Evolutionary conservation across 73 alveolate genomes (phyloP).

Genomic region (Paramecium caudatum): DNA sequence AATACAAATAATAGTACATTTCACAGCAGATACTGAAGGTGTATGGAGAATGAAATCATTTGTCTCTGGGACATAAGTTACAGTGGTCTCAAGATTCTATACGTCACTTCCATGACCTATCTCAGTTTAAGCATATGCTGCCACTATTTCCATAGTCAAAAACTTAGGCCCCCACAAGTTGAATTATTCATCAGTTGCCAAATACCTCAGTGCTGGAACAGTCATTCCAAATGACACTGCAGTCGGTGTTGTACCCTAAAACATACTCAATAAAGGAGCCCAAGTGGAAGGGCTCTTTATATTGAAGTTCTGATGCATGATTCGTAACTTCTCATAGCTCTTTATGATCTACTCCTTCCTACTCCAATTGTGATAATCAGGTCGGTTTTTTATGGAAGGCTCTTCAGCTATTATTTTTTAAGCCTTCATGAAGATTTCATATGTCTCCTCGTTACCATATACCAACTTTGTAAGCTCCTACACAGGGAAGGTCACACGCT

Average conservation of each 20-base stretch:
- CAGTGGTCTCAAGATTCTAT: slow-evolving; percentile 84
- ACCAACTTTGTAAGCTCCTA: neutral
- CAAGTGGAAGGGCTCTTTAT: neutral
- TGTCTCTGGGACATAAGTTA: slow-evolving; percentile 80
- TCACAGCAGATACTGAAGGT: slow-evolving; percentile 85
- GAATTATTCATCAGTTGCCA: slow-evolving; percentile 71
- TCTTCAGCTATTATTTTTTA: neutral
- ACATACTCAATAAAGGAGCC: slow-evolving; percentile 4
- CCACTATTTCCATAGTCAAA: slow-evolving; percentile 75
- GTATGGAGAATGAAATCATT: slow-evolving; percentile 85
- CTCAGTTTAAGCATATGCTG: slow-evolving; percentile 89
- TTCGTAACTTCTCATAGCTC: slow-evolving; percentile 9
- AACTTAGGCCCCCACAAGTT: slow-evolving; percentile 72
- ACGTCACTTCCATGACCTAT: slow-evolving; percentile 94
- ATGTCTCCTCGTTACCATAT: neutral
- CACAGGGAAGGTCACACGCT: neutral
- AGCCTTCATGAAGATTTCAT: neutral
- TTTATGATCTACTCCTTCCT: slow-evolving; percentile 10
- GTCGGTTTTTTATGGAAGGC: neutral
- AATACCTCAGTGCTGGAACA: slow-evolving; percentile 63
- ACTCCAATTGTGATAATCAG: slow-evolving; percentile 42
- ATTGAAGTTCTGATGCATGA: neutral
- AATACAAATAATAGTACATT: slow-evolving; percentile 49
- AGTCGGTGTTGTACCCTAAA: slow-evolving; percentile 46
- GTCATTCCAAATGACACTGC: slow-evolving; percentile 61